Evolutionary conservation across 164 flowering plant genomes (phyloP).

Genomic region (Aristolochia contorta): DNA sequence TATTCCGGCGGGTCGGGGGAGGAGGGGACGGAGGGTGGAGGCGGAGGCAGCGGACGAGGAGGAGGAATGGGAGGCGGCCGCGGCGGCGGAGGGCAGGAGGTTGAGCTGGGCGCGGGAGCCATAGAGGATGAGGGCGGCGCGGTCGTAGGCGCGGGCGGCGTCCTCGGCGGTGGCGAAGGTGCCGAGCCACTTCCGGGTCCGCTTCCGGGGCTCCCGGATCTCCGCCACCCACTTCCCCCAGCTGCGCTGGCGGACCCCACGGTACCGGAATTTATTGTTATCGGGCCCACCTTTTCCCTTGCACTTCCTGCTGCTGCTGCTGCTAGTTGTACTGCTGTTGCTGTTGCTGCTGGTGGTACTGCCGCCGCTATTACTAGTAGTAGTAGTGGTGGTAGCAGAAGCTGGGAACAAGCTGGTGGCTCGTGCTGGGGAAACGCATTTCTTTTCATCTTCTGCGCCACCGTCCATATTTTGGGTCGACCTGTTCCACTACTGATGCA

Average conservation of each 20-base stretch:
- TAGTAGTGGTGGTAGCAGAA: conserved; percentile 4
- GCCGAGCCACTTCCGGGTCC: conserved; percentile 86
- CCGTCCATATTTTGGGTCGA: no score
- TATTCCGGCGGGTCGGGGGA: conserved; percentile 54
- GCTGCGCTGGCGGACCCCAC: conserved; percentile 86
- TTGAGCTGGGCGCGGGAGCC: conserved; percentile 91
- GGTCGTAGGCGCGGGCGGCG: conserved; percentile 93
- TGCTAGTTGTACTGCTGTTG: conserved; percentile 4
- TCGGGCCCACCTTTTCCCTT: conserved; percentile 92
- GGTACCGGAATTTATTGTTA: conserved; percentile 67
- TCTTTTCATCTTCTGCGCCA: conserved; percentile 4
- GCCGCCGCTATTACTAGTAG: conserved; percentile 7
- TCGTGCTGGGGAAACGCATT: background rate
- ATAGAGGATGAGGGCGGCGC: conserved; percentile 72
- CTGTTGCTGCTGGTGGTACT: conserved; percentile 1
- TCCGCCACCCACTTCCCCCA: conserved; percentile 99
- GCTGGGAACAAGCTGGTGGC: background rate
- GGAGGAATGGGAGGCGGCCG: conserved; percentile 26
- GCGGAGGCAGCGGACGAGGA: no score
- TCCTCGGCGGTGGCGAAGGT: conserved; percentile 93
- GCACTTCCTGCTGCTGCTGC: conserved; percentile 22
- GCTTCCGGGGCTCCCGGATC: conserved; percentile 85
- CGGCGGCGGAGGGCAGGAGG: conserved; percentile 40
- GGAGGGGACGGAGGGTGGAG: conserved; percentile 45
- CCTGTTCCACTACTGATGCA: no score